A percentile compares a stretch with the other conserved stretches of the same genome.
Conservation (phyloP, 2,329 filamentous ascomycete genomes). For the Nigrospora sphaerica region DNA sequence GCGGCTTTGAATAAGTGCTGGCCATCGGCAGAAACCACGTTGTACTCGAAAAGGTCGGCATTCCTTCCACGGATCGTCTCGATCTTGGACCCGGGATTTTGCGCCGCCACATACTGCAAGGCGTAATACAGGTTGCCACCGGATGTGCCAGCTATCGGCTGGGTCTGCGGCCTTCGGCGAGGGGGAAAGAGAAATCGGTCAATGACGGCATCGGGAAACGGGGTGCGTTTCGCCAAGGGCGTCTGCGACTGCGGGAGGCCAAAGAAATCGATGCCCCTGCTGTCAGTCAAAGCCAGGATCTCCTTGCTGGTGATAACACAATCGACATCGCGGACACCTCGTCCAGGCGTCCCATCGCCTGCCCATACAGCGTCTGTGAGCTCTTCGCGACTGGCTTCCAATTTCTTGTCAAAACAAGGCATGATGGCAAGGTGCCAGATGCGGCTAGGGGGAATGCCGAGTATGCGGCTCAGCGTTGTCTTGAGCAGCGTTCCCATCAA, state of each 20-base stretch:
- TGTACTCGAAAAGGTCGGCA: slow-evolving; percentile 83
- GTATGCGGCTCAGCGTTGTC: slow-evolving; percentile 66
- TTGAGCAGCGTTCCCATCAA: slow-evolving; percentile 86
- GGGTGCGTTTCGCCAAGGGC: slow-evolving; percentile 31
- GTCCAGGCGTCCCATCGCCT: slow-evolving; percentile 36
- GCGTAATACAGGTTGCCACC: slow-evolving; percentile 87
- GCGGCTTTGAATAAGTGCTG: slow-evolving; percentile 69
- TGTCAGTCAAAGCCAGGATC: slow-evolving; percentile 80
- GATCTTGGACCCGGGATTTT: slow-evolving; percentile 65
- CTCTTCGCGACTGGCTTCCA: slow-evolving; percentile 90
- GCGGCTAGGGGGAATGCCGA: slow-evolving; percentile 66
- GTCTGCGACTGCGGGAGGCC: slow-evolving; percentile 55
- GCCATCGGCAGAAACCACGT: slow-evolving; percentile 50
- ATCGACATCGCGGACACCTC: slow-evolving; percentile 78
- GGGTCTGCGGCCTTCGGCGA: slow-evolving; percentile 31
- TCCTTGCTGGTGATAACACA: slow-evolving; percentile 97
- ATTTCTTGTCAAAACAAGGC: slow-evolving; percentile 99
- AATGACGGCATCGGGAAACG: slow-evolving; percentile 68
- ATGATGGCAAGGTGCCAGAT: slow-evolving; percentile 96
- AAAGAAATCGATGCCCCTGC: slow-evolving; percentile 72
- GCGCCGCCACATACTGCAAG: slow-evolving; percentile 64
- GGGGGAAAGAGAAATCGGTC: slow-evolving; percentile 68
- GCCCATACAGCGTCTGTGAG: slow-evolving; percentile 76
- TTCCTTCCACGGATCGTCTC: slow-evolving; percentile 73
- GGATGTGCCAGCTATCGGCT: slow-evolving; percentile 64